Evolutionary conservation across 2,329 filamentous ascomycete species (phyloP).

Genomic region (Neurospora sp.): DNA sequence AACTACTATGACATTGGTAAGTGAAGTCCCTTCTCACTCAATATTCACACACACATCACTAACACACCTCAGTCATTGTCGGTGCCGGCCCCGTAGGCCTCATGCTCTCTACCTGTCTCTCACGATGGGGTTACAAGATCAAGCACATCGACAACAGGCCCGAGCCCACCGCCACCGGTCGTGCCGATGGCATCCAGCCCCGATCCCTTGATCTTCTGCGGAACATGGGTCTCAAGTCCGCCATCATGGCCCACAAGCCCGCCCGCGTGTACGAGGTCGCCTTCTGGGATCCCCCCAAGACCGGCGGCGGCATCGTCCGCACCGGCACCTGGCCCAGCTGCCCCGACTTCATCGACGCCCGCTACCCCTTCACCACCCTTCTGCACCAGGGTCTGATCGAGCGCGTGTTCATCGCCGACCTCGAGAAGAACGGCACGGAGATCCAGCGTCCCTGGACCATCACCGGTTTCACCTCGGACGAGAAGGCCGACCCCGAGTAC

Average conservation of each 20-base stretch:
- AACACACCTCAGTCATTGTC: constrained; percentile 56
- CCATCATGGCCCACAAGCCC: constrained; percentile 78
- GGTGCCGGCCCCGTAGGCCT: constrained; percentile 85
- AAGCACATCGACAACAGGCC: constrained; percentile 89
- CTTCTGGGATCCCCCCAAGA: constrained; percentile 57
- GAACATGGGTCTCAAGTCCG: constrained; percentile 82
- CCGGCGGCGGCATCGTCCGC: constrained; percentile 47
- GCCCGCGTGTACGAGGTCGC: constrained; percentile 75
- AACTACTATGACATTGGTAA: constrained; percentile 17
- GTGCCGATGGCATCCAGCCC: constrained; percentile 86
- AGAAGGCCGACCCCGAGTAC: constrained; percentile 49
- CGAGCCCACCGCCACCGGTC: constrained; percentile 74
- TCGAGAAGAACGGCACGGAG: constrained; percentile 48
- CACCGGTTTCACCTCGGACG: constrained; percentile 48
- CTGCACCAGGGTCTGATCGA: constrained; percentile 65
- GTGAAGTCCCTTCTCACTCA: background rate
- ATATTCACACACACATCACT: constrained; percentile 4
- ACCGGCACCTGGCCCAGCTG: constrained; percentile 79
- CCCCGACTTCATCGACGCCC: constrained; percentile 68
- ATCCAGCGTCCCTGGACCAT: constrained; percentile 59
- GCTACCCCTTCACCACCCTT: constrained; percentile 61
- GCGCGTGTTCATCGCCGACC: constrained; percentile 56
- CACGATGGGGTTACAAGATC: constrained; percentile 88
- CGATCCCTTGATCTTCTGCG: constrained; percentile 76
- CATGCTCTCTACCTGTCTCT: constrained; percentile 77